These are phyloP conservation scores for Mycogone perniciosa DNA, from an alignment of 2,329 filamentous ascomycete genomes.

Conservation along the genomic window DNA sequence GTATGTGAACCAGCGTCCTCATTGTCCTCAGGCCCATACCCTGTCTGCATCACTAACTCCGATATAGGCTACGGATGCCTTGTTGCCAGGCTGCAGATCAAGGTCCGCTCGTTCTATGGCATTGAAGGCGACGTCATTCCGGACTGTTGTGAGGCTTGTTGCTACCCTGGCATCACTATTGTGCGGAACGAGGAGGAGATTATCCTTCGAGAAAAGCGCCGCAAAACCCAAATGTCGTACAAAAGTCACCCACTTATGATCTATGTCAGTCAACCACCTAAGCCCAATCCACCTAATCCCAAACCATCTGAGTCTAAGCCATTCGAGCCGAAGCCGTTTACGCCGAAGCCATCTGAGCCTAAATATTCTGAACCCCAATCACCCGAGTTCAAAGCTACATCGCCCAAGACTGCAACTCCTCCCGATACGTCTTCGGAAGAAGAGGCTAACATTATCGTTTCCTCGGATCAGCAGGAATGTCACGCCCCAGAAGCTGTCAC, in stretches of 20 bases:
- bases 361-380: too few relatives aligned
- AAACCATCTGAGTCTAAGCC: not conserved
- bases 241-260: not conserved
- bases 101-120: conserved; percentile 27
- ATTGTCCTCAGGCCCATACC: not conserved
- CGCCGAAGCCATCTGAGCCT: too few relatives aligned
- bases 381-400: not conserved
- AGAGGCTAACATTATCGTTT: not conserved
- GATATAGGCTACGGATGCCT: conserved; percentile 26
- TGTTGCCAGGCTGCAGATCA: conserved; percentile 23
- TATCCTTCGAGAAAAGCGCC: conserved; percentile 20
- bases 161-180: conserved; percentile 23
- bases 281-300: not conserved
- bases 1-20: conserved; percentile 15
- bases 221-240: conserved; percentile 1
- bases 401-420: not conserved
- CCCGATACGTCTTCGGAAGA: not conserved
- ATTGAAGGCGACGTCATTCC: conserved; percentile 21
- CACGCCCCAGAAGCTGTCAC: too few relatives aligned
- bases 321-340: too few relatives aligned
- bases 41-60: conserved; percentile 4
- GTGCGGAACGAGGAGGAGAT: conserved; percentile 28
- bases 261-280: not conserved
- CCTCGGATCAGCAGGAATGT: not conserved
- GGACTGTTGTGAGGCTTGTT: conserved; percentile 24